A percentile compares a stretch with the other conserved stretches of the same genome.
phyloP scores from a whole-genome alignment of 2,329 filamentous ascomycete species.

The Colletotrichum neosansevieriae region DNA sequence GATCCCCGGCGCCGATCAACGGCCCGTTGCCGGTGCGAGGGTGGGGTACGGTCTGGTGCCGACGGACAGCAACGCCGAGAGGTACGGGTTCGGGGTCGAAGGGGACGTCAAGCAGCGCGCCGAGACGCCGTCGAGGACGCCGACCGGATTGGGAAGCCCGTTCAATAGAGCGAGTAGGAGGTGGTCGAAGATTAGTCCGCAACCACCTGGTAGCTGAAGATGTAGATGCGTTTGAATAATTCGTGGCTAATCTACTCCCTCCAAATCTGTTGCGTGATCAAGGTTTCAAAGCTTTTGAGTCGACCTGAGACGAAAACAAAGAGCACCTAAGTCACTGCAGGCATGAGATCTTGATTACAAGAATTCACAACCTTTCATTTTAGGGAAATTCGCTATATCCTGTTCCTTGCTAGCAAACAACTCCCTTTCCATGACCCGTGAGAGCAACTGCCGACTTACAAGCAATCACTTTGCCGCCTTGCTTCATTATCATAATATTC shows the following conservation, averaged over 20 bases:
- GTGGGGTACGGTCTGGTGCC: slow-evolving; percentile 41
- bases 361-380: too few species aligned
- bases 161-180: slow-evolving; percentile 28
- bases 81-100: slow-evolving; percentile 49
- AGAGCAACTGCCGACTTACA: too few species aligned
- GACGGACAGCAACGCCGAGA: slow-evolving; percentile 41
- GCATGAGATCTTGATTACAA: too few species aligned
- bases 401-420: too few species aligned
- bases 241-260: not conserved
- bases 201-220: not conserved
- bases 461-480: too few species aligned
- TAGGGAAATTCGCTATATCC: too few species aligned
- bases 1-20: slow-evolving; percentile 25
- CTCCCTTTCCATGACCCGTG: too few species aligned
- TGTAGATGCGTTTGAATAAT: not conserved
- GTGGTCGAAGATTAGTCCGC: slow-evolving; percentile 27
- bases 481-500: too few species aligned
- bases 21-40: slow-evolving; percentile 31
- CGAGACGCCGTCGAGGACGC: slow-evolving; percentile 26
- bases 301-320: too few species aligned
- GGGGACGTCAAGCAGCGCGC: slow-evolving; percentile 45
- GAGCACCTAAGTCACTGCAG: too few species aligned
- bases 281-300: too few species aligned
- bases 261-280: too few species aligned
- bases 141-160: slow-evolving; percentile 27